Conservation (phyloP, 1,284 basidiomycete species). For the Mycena citricolor region DNA sequence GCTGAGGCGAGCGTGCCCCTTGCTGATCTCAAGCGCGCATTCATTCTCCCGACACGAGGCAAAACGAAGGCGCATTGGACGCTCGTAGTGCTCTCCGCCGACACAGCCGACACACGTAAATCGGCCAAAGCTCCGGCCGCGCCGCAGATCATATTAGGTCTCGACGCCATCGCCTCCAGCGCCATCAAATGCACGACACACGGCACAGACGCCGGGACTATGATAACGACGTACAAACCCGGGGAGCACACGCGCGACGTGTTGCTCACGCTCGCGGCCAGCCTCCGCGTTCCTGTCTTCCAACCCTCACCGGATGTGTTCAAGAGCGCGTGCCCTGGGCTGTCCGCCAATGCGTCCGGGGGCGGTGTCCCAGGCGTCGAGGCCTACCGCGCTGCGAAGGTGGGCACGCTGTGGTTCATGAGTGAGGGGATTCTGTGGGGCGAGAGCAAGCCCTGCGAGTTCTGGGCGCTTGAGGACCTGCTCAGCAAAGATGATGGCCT, state of each 20-base stretch:
- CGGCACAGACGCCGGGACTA: slow-evolving; percentile 23
- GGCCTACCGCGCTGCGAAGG: slow-evolving; percentile 67
- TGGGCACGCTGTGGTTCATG: slow-evolving; percentile 72
- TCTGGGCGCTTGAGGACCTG: slow-evolving; percentile 66
- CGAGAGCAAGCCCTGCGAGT: slow-evolving; percentile 70
- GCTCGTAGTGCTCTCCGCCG: slow-evolving; percentile 54
- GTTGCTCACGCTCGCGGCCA: slow-evolving; percentile 52
- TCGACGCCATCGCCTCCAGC: slow-evolving; percentile 50
- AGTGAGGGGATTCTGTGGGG: slow-evolving; percentile 68
- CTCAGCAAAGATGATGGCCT: slow-evolving; percentile 52
- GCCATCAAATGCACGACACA: slow-evolving; percentile 23
- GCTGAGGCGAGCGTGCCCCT: slow-evolving; percentile 50
- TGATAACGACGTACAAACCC: slow-evolving; percentile 40
- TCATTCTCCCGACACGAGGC: slow-evolving; percentile 65
- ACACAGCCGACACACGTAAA: slow-evolving; percentile 44
- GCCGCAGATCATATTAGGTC: slow-evolving; percentile 60
- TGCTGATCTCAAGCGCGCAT: slow-evolving; percentile 50
- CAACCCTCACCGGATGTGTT: slow-evolving; percentile 54
- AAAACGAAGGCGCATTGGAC: slow-evolving; percentile 69
- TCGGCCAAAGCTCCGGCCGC: slow-evolving; percentile 24
- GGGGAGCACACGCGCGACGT: slow-evolving; percentile 48
- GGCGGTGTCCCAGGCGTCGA: slow-evolving; percentile 58
- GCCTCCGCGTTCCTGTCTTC: slow-evolving; percentile 44
- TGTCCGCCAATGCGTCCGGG: slow-evolving; percentile 35
- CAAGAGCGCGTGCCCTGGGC: slow-evolving; percentile 46